Percentiles rank a stretch among this genome's conserved stretches.
Conservation (phyloP, 2,329 filamentous ascomycete species). For the Cordyceps fumosorosea region DNA sequence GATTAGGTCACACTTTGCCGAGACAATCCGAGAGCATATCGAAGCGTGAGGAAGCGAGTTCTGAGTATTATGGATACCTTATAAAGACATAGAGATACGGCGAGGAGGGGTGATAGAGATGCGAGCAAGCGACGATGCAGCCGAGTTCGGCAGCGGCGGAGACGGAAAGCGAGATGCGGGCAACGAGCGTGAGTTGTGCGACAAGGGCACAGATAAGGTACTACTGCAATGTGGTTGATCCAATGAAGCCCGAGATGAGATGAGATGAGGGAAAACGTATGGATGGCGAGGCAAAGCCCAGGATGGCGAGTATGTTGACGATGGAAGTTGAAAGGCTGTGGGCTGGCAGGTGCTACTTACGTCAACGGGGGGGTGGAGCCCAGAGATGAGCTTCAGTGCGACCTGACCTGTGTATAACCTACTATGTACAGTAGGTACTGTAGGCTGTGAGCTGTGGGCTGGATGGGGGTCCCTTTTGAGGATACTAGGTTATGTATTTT, state of each 20-base stretch:
- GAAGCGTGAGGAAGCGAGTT: background rate
- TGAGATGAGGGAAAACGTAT: background rate
- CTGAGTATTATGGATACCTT: background rate
- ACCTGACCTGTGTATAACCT: too few relatives aligned
- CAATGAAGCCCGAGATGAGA: background rate
- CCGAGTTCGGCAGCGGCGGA: background rate
- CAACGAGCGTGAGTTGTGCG: background rate
- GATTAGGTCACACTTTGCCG: background rate
- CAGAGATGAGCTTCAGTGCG: background rate
- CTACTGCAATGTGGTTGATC: background rate
- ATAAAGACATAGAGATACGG: background rate
- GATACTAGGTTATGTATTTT: too few relatives aligned
- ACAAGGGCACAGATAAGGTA: background rate
- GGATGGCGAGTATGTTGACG: background rate
- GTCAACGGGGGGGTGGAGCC: slow-evolving; percentile 8
- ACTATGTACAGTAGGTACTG: too few relatives aligned
- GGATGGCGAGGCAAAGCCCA: slow-evolving; percentile 1
- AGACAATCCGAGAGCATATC: background rate
- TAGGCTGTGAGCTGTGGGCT: too few relatives aligned
- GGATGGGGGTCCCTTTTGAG: too few relatives aligned
- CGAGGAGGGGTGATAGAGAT: background rate
- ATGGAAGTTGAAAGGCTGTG: background rate
- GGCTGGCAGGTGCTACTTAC: background rate
- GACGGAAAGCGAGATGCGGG: background rate
- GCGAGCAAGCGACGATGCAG: background rate